Conservation (phyloP, 2,329 filamentous ascomycete species). For the Reticulascus tulasneorum region DNA sequence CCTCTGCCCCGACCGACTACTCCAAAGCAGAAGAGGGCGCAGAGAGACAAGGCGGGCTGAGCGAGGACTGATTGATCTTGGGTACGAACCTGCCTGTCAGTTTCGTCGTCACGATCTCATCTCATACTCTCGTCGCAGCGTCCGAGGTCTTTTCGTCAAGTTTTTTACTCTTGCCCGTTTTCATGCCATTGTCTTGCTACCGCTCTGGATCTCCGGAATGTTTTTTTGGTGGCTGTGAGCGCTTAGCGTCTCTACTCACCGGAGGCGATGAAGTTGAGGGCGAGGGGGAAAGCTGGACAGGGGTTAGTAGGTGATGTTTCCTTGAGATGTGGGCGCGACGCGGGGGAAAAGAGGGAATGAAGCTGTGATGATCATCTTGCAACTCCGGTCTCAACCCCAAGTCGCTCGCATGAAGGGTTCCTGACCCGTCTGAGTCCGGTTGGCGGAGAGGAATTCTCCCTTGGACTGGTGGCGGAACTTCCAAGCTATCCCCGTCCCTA, state of each 20-base stretch:
- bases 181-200: constrained; percentile 45
- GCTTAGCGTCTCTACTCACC: constrained; percentile 64
- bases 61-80: constrained; percentile 27
- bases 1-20: no score
- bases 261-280: constrained; percentile 86
- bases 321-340: neutral
- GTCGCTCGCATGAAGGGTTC: constrained; percentile 2
- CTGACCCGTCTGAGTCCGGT: constrained; percentile 82
- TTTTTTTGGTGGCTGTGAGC: neutral
- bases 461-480: constrained; percentile 60
- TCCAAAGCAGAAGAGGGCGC: no score
- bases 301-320: constrained; percentile 21
- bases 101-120: constrained; percentile 14
- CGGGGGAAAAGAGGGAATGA: neutral
- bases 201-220: constrained; percentile 51
- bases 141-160: constrained; percentile 3
- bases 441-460: constrained; percentile 68
- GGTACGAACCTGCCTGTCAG: constrained; percentile 33
- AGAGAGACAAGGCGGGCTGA: no score
- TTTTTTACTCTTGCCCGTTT: neutral
- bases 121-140: constrained; percentile 5
- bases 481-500: constrained; percentile 60
- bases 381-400: neutral
- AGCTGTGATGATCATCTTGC: neutral
- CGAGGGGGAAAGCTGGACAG: constrained; percentile 71